Evolutionary conservation across 371 early-diverging fungal species (phyloP), one percentile per base, ranked within the genome.

Genomic region (Smittium culicis): DNA sequence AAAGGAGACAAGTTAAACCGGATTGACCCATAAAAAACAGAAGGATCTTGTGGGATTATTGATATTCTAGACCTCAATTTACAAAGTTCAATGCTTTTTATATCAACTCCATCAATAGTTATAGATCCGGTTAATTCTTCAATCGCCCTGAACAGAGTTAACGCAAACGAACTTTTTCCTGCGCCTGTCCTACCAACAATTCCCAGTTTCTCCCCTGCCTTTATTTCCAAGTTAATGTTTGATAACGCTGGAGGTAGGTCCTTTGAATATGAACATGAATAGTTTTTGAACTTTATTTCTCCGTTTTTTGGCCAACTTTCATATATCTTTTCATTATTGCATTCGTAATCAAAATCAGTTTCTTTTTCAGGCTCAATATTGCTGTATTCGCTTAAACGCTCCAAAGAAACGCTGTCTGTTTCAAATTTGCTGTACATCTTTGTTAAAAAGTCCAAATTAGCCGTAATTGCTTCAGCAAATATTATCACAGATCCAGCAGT

Each of bases 21-120:
- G 0, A 87, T 71, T 0, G 87, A 80, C 35, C 93, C 94, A 33
- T 84, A 83, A 77, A 94, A 94, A 8, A 97, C 74, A 28, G 92
- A 88, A 2, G 96, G 93, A 64, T 96, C 97, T 75, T 98, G 97
- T 5, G 97, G 96, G 72, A 98, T 93, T 65, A 98, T 92, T 0
- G 91, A 84, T 30, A 89, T 77, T 24, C 85, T 80, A 30, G 81
- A 82, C 67, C 91, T 77, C 67, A 96, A 77, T 68, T 89, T 88
- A 56, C 76, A 74, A 2, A 96, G 77, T 5, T 87, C 85, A 24
- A 98, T 68, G 0, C 73, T 77, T 1, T 85, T 75, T 17, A 93
- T 91, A 69, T 94, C 87, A 0, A 92, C 79, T 20, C 89, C 93
- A 73, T 98, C 94, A 67, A 93, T 83, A 45, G 74, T 61, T 57